Base-by-base conservation (phyloP, 805 yeast genomes). In the Clavispora vitiphila region DNA sequence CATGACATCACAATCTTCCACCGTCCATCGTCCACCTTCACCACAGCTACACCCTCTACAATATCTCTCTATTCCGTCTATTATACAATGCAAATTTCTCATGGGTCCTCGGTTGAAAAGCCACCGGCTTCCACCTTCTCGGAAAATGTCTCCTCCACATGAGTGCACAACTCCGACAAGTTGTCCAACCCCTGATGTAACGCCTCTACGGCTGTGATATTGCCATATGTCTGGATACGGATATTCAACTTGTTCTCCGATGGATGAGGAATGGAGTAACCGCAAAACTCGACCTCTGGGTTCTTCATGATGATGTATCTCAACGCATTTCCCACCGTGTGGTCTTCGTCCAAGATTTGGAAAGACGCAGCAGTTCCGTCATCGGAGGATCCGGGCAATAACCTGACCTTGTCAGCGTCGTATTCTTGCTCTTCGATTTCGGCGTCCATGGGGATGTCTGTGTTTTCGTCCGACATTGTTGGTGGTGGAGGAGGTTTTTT, bases 261-360 rank as follows among this genome's bases (percentile, higher is more conserved):
- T 15, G 99, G 99, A 65, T 93, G 99, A 9, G 99, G 99, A 52
- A 93, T 93, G 34, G 97, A 88, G 68, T 93, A 93, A 42, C 99
- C 99, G 60, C 98, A 91, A 63, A 93, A 93, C 60, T 93, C 99
- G 20, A 93, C 99, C 51, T 89, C 95, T 29, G 97, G 96, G 55
- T 93, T 93, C 68, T 91, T 90, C 96, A 93, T 89, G 54, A 93
- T 88, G 61, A 91, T 81, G 65, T 89, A 90, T 61, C 97, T 81
- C 40, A 93, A 76, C 5, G 98, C 85, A 58, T 93, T 93, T 19
- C 99, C 99, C 38, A 93, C 67, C 1, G 99, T 93, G 62, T 93
- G 99, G 65, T 93, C 99, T 64, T 93, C 99, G 53, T 89, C 93
- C 24, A 79, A 62, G 47, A 93, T 83, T 65, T 91, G 96, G 70